Conservation (phyloP, 1,139 yeast species). For the Yamadazyma sp. region DNA sequence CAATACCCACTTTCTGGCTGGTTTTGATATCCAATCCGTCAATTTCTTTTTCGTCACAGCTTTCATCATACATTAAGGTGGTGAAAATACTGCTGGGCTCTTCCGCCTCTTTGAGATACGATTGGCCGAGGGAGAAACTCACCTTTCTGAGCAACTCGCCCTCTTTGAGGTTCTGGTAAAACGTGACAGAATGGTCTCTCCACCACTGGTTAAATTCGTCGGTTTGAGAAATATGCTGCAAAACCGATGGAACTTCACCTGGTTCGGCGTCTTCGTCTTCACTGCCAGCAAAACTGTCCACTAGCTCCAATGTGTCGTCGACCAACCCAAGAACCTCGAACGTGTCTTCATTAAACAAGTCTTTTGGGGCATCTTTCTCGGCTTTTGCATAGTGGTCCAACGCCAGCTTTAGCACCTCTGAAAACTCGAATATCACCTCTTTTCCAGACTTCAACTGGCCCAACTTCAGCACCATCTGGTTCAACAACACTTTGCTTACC, state of each 20-base stretch:
- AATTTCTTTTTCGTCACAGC: constrained; percentile 37
- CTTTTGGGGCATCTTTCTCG: constrained; percentile 27
- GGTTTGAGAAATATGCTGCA: constrained; percentile 49
- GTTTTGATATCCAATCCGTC: constrained; percentile 40
- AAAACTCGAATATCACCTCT: neutral
- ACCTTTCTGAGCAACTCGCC: constrained; percentile 21
- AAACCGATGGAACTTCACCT: constrained; percentile 41
- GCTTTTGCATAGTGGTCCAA: constrained; percentile 46
- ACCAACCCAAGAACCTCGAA: constrained; percentile 54
- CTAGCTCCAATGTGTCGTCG: constrained; percentile 65
- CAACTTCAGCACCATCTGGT: constrained; percentile 57
- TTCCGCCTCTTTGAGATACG: constrained; percentile 64
- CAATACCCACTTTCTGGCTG: constrained; percentile 52
- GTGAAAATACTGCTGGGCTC: constrained; percentile 57
- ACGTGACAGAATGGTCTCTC: constrained; percentile 50
- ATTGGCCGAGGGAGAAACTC: constrained; percentile 57
- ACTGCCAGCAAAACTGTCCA: constrained; percentile 64
- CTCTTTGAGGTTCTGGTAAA: constrained; percentile 25
- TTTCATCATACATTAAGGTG: constrained; percentile 56
- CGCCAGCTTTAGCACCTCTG: constrained; percentile 22
- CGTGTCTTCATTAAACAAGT: constrained; percentile 36
- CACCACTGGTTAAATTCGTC: constrained; percentile 55
- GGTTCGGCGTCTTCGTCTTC: constrained; percentile 29
- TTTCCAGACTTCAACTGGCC: constrained; percentile 8
- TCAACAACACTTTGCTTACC: constrained; percentile 54